Conservation (phyloP, 306 rosid genomes). For the Cicer chorassanicum region DNA sequence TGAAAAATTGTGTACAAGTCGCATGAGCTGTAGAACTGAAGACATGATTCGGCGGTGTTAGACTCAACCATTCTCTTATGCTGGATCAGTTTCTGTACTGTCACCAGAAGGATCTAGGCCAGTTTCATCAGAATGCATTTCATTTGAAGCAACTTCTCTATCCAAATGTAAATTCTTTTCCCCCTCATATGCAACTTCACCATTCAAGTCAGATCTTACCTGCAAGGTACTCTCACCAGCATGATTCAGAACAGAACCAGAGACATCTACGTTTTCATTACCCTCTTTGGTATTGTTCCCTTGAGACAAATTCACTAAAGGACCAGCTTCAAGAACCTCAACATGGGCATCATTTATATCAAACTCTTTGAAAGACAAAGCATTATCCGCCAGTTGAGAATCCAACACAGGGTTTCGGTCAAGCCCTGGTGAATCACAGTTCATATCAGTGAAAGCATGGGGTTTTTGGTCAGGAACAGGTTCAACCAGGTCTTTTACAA, state of each 20-base stretch:
- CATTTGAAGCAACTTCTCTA: conserved; percentile 52
- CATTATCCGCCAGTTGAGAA: conserved; percentile 44
- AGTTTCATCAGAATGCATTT: conserved; percentile 47
- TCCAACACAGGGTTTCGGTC: conserved; percentile 39
- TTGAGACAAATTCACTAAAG: conserved; percentile 43
- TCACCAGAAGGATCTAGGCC: conserved; percentile 48
- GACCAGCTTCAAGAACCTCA: conserved; percentile 53
- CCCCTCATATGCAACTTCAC: conserved; percentile 39
- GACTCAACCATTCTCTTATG: conserved; percentile 47
- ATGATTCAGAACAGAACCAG: conserved; percentile 48
- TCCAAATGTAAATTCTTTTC: conserved; percentile 37
- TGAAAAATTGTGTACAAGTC: conserved; percentile 33
- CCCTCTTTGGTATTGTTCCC: conserved; percentile 44
- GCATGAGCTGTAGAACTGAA: conserved; percentile 40
- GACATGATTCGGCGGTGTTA: conserved; percentile 30
- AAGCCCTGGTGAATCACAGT: conserved; percentile 40
- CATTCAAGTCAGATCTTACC: conserved; percentile 47
- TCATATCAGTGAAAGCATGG: conserved; percentile 6
- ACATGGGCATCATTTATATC: conserved; percentile 46
- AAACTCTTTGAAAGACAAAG: conserved; percentile 44
- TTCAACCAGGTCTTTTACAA: conserved; percentile 47
- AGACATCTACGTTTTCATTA: conserved; percentile 40
- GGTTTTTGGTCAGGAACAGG: conserved; percentile 47
- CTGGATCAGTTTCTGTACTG: conserved; percentile 49
- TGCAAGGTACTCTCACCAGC: conserved; percentile 47